Percentiles rank a stretch among this genome's conserved stretches.
Conservation (phyloP, 768 basidiomycete genomes). For the Cyclocybe cylindracea region DNA sequence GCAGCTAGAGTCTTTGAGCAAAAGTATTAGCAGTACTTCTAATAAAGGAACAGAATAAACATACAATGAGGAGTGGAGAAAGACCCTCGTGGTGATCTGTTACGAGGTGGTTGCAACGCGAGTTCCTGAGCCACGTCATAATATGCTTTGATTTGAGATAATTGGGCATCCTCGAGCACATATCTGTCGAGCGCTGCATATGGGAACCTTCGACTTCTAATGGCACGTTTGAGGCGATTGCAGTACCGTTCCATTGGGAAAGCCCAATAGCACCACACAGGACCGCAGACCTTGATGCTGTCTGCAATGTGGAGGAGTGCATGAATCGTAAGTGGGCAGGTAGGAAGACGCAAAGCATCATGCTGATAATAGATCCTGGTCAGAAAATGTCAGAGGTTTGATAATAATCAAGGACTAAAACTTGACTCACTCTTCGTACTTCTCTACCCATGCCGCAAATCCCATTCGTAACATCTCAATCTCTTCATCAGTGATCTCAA, state of each 20-base stretch:
- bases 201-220: constrained; percentile 31
- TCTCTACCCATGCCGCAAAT: constrained; percentile 35
- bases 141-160: constrained; percentile 33
- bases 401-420: too few species aligned
- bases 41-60: background rate
- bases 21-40: background rate
- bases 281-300: constrained; percentile 29
- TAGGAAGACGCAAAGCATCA: too few species aligned
- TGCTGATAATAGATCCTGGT: too few species aligned
- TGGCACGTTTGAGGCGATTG: constrained; percentile 24
- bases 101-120: constrained; percentile 8
- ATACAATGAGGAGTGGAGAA: constrained; percentile 11
- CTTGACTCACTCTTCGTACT: constrained; percentile 41
- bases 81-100: background rate
- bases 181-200: constrained; percentile 29
- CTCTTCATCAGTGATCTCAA: constrained; percentile 25
- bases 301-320: constrained; percentile 20
- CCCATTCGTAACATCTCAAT: too few species aligned
- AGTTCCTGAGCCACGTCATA: constrained; percentile 22
- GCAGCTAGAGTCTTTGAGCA: constrained; percentile 24
- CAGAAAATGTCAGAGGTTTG: too few species aligned
- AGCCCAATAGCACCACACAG: constrained; percentile 39
- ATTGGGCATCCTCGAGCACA: constrained; percentile 27
- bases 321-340: constrained; percentile 33
- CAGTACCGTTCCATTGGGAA: constrained; percentile 42